Conservation (phyloP, 2,329 filamentous ascomycete genomes). For the Neopestalotiopsis sp. region DNA sequence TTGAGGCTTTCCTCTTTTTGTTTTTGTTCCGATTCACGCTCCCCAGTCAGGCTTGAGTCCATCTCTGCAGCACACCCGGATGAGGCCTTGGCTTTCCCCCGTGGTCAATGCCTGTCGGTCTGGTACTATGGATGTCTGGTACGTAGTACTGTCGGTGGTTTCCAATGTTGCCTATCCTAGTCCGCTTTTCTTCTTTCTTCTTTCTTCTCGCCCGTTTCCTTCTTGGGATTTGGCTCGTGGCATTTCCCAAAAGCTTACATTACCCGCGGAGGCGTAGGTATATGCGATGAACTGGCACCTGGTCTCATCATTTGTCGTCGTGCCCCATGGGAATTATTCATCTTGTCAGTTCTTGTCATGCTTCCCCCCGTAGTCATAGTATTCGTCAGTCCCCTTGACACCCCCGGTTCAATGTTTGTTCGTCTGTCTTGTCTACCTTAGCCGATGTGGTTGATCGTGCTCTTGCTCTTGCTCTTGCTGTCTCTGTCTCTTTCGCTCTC, state of each 20-base stretch:
- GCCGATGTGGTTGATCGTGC: not conserved
- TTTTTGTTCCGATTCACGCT: not conserved
- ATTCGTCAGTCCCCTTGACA: not conserved
- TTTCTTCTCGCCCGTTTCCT: slow-evolving; percentile 7
- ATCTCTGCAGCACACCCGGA: not conserved
- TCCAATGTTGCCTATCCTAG: not conserved
- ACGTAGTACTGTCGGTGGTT: not conserved
- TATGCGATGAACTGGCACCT: not conserved
- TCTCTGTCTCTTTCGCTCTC: not conserved
- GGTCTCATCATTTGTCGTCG: slow-evolving; percentile 3
- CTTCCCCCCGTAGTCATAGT: not conserved
- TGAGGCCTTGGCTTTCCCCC: not conserved
- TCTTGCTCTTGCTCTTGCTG: slow-evolving; percentile 5
- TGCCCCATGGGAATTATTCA: not conserved
- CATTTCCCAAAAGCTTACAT: slow-evolving; percentile 6
- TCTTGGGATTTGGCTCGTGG: slow-evolving; percentile 15
- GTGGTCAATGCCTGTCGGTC: not conserved
- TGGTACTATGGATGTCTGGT: no score
- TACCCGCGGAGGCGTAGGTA: not conserved
- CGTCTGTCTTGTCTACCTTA: not conserved
- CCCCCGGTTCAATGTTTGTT: not conserved
- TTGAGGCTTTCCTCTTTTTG: not conserved
- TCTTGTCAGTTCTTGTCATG: not conserved
- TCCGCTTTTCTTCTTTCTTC: not conserved
- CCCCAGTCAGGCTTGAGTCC: not conserved